Evolutionary conservation across 495 filamentous ascomycete species (phyloP).

Genomic region (Sordaria brevicollis): DNA sequence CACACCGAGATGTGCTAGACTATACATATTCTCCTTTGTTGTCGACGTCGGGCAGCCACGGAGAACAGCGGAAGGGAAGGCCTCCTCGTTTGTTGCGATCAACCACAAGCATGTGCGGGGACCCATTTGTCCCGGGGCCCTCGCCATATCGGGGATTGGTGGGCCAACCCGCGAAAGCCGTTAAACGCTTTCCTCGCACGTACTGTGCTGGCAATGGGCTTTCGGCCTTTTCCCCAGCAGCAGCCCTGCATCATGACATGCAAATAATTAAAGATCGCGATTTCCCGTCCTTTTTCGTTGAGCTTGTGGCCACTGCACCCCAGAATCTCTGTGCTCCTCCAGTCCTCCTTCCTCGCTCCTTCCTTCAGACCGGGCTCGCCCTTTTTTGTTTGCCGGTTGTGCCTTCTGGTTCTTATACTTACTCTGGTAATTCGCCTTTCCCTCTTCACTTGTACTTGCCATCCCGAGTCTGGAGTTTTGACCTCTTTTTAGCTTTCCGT

Average conservation of each 20-base stretch:
- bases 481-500: neutral
- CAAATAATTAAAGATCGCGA: slow-evolving; percentile 17
- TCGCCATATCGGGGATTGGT: neutral
- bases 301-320: neutral
- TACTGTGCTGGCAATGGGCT: neutral
- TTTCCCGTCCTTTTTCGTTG: neutral
- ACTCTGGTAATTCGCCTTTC: neutral
- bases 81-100: neutral
- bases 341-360: neutral
- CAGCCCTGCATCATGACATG: slow-evolving; percentile 8
- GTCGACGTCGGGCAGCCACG: neutral
- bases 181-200: neutral
- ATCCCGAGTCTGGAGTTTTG: neutral
- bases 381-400: neutral
- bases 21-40: neutral
- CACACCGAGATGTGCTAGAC: neutral
- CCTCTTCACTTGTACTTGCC: neutral
- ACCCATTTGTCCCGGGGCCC: neutral
- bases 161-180: neutral
- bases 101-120: neutral
- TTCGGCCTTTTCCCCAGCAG: too few relatives aligned
- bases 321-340: neutral
- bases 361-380: neutral
- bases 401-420: neutral
- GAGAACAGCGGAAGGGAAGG: neutral